Conservation (phyloP, 768 basidiomycete species). For the Cyclocybe aegerita region DNA sequence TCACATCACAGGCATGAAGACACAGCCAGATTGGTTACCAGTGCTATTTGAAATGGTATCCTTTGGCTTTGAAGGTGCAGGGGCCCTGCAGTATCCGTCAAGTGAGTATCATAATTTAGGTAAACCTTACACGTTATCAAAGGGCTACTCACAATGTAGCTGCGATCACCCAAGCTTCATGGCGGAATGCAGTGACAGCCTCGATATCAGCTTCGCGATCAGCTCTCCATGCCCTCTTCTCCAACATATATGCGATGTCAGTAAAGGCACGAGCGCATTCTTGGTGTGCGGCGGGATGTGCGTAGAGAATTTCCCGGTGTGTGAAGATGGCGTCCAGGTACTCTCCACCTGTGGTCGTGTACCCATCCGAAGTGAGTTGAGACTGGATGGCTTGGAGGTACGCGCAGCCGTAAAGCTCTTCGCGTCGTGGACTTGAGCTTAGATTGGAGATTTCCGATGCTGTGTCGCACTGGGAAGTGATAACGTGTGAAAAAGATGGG, state of each 20-base stretch:
- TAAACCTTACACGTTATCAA: not conserved
- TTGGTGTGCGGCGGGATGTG: constrained; percentile 61
- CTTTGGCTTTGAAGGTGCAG: not conserved
- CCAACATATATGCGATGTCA: constrained; percentile 64
- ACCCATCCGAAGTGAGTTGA: constrained; percentile 44
- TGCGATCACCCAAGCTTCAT: constrained; percentile 67
- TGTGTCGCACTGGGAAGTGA: constrained; percentile 40
- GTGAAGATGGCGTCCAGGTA: constrained; percentile 80
- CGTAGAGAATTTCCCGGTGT: constrained; percentile 67
- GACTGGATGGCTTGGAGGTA: constrained; percentile 60
- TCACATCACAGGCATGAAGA: too few relatives aligned
- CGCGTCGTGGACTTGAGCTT: constrained; percentile 30
- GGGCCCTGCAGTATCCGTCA: not conserved
- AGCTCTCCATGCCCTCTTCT: constrained; percentile 64
- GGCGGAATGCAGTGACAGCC: constrained; percentile 65
- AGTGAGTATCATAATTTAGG: not conserved
- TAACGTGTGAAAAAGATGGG: not conserved
- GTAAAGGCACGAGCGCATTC: constrained; percentile 65
- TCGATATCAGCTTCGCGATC: constrained; percentile 71
- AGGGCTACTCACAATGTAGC: constrained; percentile 29
- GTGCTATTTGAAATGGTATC: not conserved
- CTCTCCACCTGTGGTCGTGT: constrained; percentile 64
- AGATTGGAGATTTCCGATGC: constrained; percentile 42
- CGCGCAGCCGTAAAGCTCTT: constrained; percentile 49
- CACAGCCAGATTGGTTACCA: too few relatives aligned